Conservation (phyloP, 345 rosid genomes). For the Linum trigynum region DNA sequence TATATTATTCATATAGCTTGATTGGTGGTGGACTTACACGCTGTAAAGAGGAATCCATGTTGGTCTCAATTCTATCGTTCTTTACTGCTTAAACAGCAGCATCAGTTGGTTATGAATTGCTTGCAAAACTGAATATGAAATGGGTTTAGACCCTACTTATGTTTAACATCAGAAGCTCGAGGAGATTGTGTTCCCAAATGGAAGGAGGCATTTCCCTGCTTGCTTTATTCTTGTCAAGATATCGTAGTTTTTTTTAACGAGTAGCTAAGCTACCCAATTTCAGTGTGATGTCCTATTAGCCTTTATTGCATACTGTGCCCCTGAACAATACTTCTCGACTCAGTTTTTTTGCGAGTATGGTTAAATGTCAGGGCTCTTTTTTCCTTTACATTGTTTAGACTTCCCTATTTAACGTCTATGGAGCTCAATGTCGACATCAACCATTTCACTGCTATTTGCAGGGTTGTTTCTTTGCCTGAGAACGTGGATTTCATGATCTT, state of each 20-base stretch:
- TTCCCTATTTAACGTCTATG: background rate
- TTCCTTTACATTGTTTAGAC: background rate
- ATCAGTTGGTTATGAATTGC: background rate
- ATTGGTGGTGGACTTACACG: background rate
- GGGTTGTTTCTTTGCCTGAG: conserved; percentile 76
- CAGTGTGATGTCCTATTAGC: background rate
- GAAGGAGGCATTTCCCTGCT: background rate
- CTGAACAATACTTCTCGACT: background rate
- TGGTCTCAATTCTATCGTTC: background rate
- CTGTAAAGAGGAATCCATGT: background rate
- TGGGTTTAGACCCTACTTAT: background rate
- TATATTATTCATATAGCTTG: background rate
- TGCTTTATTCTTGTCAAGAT: background rate
- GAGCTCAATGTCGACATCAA: too few relatives aligned
- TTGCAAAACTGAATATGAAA: background rate
- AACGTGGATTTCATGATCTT: conserved; percentile 85
- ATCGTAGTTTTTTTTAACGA: background rate
- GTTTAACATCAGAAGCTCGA: background rate
- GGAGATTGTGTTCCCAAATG: background rate
- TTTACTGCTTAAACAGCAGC: background rate
- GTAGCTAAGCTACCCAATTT: too few relatives aligned
- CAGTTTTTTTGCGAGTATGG: background rate
- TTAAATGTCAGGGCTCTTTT: background rate
- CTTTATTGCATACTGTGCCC: background rate
- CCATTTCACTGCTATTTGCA: conserved; percentile 23